Percentiles rank a stretch among this genome's conserved stretches.
Evolutionary conservation across 306 rosid species (phyloP).

Genomic region (Morella rubra): DNA sequence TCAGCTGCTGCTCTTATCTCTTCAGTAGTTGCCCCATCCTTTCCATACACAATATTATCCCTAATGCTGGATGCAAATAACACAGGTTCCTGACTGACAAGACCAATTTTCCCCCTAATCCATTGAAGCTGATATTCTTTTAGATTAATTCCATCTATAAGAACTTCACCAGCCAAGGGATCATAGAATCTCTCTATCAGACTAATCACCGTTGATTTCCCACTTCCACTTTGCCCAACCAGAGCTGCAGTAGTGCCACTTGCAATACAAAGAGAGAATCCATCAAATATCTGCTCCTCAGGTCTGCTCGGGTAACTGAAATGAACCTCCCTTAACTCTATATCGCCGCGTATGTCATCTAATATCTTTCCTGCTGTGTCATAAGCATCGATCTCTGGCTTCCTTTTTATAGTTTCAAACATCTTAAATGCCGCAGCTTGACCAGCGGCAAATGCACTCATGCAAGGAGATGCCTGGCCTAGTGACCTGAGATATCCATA

Average conservation of each 20-base stretch:
- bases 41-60: slow-evolving; percentile 49
- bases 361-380: slow-evolving; percentile 28
- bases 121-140: slow-evolving; percentile 45
- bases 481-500: slow-evolving; percentile 35
- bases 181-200: slow-evolving; percentile 52
- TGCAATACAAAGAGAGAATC: slow-evolving; percentile 47
- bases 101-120: slow-evolving; percentile 42
- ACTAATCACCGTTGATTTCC: slow-evolving; percentile 45
- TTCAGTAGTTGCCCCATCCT: slow-evolving; percentile 40
- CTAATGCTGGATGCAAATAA: slow-evolving; percentile 45
- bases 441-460: slow-evolving; percentile 55
- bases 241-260: slow-evolving; percentile 58
- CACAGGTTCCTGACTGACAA: slow-evolving; percentile 53
- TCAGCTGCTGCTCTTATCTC: slow-evolving; percentile 42
- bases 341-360: slow-evolving; percentile 25
- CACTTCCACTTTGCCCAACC: slow-evolving; percentile 44
- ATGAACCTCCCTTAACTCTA: slow-evolving; percentile 25
- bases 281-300: slow-evolving; percentile 21
- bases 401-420: slow-evolving; percentile 49
- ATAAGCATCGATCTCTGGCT: slow-evolving; percentile 49
- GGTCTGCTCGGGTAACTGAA: slow-evolving; percentile 30
- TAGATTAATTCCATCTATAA: slow-evolving; percentile 44
- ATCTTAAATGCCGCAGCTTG: slow-evolving; percentile 60
- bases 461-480: slow-evolving; percentile 53
- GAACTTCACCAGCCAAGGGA: slow-evolving; percentile 47